Conservation (phyloP, 2,329 filamentous ascomycete genomes). For the Rhynchosporium agropyri region DNA sequence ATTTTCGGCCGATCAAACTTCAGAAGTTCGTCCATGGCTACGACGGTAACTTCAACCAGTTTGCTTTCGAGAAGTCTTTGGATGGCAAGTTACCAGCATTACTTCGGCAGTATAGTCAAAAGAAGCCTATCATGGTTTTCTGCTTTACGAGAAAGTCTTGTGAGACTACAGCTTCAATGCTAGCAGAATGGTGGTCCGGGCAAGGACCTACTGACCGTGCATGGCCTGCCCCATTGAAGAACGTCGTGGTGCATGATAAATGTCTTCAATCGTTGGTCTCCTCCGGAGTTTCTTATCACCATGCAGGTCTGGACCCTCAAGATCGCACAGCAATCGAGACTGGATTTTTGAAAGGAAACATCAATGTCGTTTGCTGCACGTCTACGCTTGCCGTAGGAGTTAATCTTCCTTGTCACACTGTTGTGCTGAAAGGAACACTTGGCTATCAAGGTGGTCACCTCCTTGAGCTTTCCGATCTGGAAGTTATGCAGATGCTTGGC, state of each 20-base stretch:
- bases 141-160: slow-evolving; percentile 77
- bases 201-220: slow-evolving; percentile 54
- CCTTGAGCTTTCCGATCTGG: slow-evolving; percentile 77
- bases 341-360: slow-evolving; percentile 68
- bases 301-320: slow-evolving; percentile 68
- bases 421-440: slow-evolving; percentile 80
- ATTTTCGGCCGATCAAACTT: slow-evolving; percentile 76
- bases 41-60: slow-evolving; percentile 66
- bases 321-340: slow-evolving; percentile 70
- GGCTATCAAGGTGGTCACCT: slow-evolving; percentile 62
- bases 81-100: slow-evolving; percentile 66
- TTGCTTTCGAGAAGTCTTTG: slow-evolving; percentile 72
- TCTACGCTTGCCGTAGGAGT: slow-evolving; percentile 83
- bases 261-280: slow-evolving; percentile 57
- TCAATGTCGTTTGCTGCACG: slow-evolving; percentile 83
- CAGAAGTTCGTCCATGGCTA: slow-evolving; percentile 78
- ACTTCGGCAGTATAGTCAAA: slow-evolving; percentile 65
- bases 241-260: slow-evolving; percentile 56
- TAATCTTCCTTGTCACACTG: slow-evolving; percentile 81
- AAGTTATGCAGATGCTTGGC: slow-evolving; percentile 90
- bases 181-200: slow-evolving; percentile 67
- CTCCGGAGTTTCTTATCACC: slow-evolving; percentile 76
- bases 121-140: slow-evolving; percentile 82
- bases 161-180: slow-evolving; percentile 64
- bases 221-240: slow-evolving; percentile 63